Evolutionary conservation across 768 basidiomycete species (phyloP), one percentile per base, ranked within the genome.

Genomic region (Kwoniella europaea): DNA sequence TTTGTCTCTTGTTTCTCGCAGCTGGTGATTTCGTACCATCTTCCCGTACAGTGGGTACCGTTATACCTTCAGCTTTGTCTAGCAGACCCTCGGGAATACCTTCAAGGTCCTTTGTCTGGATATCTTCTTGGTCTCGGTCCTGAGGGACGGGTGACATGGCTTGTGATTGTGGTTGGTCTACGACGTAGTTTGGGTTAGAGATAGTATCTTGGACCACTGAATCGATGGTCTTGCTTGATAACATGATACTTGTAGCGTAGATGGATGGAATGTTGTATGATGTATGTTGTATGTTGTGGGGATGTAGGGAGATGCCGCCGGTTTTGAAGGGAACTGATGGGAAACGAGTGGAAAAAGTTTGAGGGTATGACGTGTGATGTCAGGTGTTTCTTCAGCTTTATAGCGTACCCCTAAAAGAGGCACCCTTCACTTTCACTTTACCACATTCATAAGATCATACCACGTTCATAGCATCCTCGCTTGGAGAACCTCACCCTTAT

Each of bases 1-100:
- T 93, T 75, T 83, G 82, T 71, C 71, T 76, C 54, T 64, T 64
- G 22, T 52, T 52, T 18, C 43, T 67, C 27, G 56, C 68, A 44
- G 20, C 57, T 46, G 59, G 42, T 20, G 18, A 52, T 59, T 68
- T 27, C 35, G 35, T 27, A 9, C 43, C 46, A 57, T 50, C 41
- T 7, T 61, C 13, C 12, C 13, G 13, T 10, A 59, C 15, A 6
- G 57, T 35, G 13, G 71, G 54, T 18, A 54, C 60, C 50, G 58
- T 56, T 24, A 72, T 63, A 56, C 29, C 42, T 22, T 75, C 74
- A 29, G 65, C 65, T 35, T 67, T 58, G 20, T 67, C 65, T 22
- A 67, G 22, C 6, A 67, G 46, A n/a, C 65, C 63, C 41, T 77
- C 76, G 5, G 71, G 61, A 16, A 77, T 63, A 20, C 76, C 76